phyloP scores from a whole-genome alignment of 176 grass and related monocot genomes.

The Aegilops umbellulata region DNA sequence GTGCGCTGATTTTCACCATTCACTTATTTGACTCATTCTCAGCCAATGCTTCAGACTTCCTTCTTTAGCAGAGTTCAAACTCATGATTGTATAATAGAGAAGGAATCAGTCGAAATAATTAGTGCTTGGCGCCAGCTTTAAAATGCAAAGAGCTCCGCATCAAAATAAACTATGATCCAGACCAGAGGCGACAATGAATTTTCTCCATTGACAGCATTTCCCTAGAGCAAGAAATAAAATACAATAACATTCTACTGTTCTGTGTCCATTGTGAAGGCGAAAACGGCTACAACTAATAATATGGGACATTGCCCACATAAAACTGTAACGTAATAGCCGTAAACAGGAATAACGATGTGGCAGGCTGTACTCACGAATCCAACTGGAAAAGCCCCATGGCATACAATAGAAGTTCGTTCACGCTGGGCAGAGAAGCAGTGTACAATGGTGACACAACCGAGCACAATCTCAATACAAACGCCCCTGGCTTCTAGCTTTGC shows the following conservation, averaged over 20 bases:
- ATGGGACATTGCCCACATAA: not conserved
- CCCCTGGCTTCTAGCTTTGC: not conserved
- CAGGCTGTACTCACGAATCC: slow-evolving; percentile 31
- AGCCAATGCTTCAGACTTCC: too few relatives aligned
- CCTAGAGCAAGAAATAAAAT: not conserved
- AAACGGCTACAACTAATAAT: not conserved
- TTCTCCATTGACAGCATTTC: not conserved
- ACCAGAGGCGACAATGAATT: not conserved
- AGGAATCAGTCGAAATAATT: too few relatives aligned
- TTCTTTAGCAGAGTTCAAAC: too few relatives aligned
- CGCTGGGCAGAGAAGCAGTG: not conserved
- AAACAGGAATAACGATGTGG: slow-evolving; percentile 27
- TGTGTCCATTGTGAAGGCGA: not conserved
- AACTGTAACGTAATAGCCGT: not conserved
- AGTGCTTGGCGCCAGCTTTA: too few relatives aligned
- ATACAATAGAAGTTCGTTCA: not conserved
- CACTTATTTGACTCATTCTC: too few relatives aligned
- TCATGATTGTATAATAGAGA: too few relatives aligned
- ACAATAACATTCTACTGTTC: not conserved
- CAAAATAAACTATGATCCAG: too few relatives aligned
- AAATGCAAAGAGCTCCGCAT: too few relatives aligned
- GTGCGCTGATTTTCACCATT: too few relatives aligned
- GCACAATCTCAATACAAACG: not conserved
- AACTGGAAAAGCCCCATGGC: slow-evolving; percentile 10
- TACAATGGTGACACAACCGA: not conserved